Base-by-base conservation (phyloP, 331 rosid species). In the Arachis monticola region DNA sequence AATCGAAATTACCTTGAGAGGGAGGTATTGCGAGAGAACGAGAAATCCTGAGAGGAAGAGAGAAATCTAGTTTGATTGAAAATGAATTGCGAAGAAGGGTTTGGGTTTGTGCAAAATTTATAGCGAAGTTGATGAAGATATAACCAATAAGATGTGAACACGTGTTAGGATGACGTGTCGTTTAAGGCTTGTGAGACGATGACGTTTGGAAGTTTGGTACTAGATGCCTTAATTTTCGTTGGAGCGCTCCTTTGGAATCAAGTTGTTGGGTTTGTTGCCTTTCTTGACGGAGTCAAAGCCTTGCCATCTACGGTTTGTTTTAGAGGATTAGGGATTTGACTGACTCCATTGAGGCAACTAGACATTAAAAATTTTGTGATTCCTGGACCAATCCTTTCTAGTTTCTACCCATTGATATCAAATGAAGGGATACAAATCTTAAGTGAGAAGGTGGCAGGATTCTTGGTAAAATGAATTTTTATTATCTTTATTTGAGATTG, bases 1-100 rank as follows among this genome's bases (percentile, higher is more conserved):
- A 61, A 3, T 1, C 1, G 11, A 13, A 11, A 8, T 1, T 27
- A 89, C 89, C 89, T 89, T 83, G 87, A 64, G 22, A 50, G 59
- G 0, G 0, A 1, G 10, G 30, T 63, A 42, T 4, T 0, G n/a
- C 0, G 56, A 13, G 5, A 51, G 1, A 3, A 12, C 56, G 56
- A 11, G 55, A 48, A 35, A 35, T 35, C 5, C 40, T 2, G 5
- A 48, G 14, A 10, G 5, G 6, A 10, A 46, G 0, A 48, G 53
- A 48, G n/a, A 48, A 0, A 27, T 1, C 27, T 0, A n/a, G 6
- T 3, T 17, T 12, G 41, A 51, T 11, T 7, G n/a, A 7, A 45
- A 55, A 6, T 0, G 73, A 48, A 84, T 5, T 66, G 79, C 3
- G 79, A 73, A 1, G 7, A 3, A 0, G 0, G 1, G 0, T 1